Evolutionary conservation across 202 grass and related monocot species (phyloP).

Genomic region (Digitaria exilis): DNA sequence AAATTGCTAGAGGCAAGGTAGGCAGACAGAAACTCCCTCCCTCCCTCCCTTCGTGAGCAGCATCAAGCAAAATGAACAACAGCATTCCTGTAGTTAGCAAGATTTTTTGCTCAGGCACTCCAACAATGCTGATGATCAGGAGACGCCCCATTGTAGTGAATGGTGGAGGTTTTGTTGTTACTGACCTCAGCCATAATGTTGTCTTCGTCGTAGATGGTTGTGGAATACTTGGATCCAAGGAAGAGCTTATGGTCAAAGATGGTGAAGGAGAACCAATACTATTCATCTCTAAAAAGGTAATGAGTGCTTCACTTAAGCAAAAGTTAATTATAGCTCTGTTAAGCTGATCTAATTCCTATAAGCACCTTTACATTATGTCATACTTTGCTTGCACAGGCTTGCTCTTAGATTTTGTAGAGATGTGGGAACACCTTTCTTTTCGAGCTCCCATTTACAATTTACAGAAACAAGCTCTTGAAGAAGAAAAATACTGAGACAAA

Average conservation of each 20-base stretch:
- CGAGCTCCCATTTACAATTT: slow-evolving; percentile 3
- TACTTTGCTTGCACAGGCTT: neutral
- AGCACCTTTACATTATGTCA: slow-evolving; percentile 15
- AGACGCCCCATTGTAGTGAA: slow-evolving; percentile 66
- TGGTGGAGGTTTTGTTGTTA: slow-evolving; percentile 85
- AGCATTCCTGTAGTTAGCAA: slow-evolving; percentile 80
- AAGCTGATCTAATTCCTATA: slow-evolving; percentile 23
- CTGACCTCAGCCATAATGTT: slow-evolving; percentile 51
- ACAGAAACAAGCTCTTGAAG: neutral
- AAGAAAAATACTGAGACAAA: slow-evolving; percentile 13
- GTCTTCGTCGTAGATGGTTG: slow-evolving; percentile 81
- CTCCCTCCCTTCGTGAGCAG: slow-evolving; percentile 26
- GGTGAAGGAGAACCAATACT: slow-evolving; percentile 70
- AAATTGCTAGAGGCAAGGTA: slow-evolving; percentile 39
- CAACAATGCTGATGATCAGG: slow-evolving; percentile 62
- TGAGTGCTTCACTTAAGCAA: slow-evolving; percentile 9
- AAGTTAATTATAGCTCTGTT: slow-evolving; percentile 25
- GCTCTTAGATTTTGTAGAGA: slow-evolving; percentile 25
- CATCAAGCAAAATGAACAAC: slow-evolving; percentile 52
- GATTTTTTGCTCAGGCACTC: slow-evolving; percentile 66
- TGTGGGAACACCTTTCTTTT: slow-evolving; percentile 28
- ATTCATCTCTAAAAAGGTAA: slow-evolving; percentile 85
- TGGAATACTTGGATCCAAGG: slow-evolving; percentile 79
- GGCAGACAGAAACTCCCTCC: slow-evolving; percentile 41
- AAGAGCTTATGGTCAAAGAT: slow-evolving; percentile 71